Percentiles rank a stretch among this genome's conserved stretches.
Conservation (phyloP, 495 filamentous ascomycete genomes). For the Aspergillus diversus region DNA sequence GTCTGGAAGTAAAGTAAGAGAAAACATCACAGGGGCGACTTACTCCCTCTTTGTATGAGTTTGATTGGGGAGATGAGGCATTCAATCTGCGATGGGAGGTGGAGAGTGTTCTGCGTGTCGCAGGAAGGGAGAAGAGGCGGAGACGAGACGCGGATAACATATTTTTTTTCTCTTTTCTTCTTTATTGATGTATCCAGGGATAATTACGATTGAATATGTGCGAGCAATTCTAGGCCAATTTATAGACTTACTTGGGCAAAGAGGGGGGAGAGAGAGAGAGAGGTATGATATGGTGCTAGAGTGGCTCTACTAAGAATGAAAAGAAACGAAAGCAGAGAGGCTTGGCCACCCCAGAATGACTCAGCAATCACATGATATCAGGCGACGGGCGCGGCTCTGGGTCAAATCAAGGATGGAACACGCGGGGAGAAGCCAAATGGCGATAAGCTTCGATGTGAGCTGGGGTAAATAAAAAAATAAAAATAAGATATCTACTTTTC, state of each 20-base stretch:
- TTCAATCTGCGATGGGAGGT: conserved; percentile 20
- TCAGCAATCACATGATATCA: conserved; percentile 49
- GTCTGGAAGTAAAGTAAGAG: background rate
- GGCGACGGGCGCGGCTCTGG: conserved; percentile 23
- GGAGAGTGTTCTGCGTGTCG: conserved; percentile 21
- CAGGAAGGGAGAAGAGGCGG: background rate
- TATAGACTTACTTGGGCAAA: background rate
- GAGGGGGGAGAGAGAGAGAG: background rate
- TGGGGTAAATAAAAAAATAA: conserved; percentile 12
- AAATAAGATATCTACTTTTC: background rate
- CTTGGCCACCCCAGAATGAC: conserved; percentile 24
- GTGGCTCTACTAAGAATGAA: background rate
- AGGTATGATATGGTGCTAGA: background rate
- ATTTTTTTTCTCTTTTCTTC: conserved; percentile 5
- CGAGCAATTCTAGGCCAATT: background rate
- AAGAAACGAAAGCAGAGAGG: background rate
- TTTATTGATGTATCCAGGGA: background rate
- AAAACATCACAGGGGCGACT: background rate
- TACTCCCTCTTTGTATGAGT: conserved; percentile 29
- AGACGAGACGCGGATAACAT: conserved; percentile 4
- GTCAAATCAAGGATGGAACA: conserved; percentile 33
- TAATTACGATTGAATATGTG: background rate
- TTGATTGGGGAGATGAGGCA: conserved; percentile 13
- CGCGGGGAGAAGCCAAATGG: conserved; percentile 43
- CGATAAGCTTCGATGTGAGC: conserved; percentile 33